Conservation (phyloP, 164 flowering plant genomes). For the Umbellularia californica region DNA sequence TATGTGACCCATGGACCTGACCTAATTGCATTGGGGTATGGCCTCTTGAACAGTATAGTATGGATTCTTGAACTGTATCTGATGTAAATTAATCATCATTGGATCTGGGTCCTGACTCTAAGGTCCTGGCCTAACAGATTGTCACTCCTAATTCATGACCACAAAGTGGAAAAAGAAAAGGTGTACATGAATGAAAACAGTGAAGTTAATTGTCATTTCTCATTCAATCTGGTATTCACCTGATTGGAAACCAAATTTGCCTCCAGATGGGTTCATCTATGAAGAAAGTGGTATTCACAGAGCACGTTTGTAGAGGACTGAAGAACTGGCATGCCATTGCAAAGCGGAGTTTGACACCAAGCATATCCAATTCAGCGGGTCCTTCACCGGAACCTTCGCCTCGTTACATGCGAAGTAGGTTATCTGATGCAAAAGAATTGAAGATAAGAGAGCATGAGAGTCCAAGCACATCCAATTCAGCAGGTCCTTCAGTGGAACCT, state of each 20-base stretch:
- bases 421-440: constrained; percentile 1
- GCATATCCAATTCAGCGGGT: constrained; percentile 7
- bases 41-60: too few species aligned
- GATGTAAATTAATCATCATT: too few species aligned
- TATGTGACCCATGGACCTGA: too few species aligned
- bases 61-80: too few species aligned
- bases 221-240: not conserved
- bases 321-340: constrained; percentile 42
- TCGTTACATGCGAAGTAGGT: constrained; percentile 7
- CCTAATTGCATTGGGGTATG: too few species aligned
- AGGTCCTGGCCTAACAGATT: too few species aligned
- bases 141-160: too few species aligned
- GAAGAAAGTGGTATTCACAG: constrained; percentile 47
- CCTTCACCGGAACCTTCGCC: constrained; percentile 3
- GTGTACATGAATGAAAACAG: too few species aligned
- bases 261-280: constrained; percentile 69
- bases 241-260: not conserved
- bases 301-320: constrained; percentile 42
- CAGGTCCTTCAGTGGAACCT: not conserved
- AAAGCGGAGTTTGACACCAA: constrained; percentile 15
- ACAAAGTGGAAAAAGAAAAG: too few species aligned
- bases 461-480: not conserved
- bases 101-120: too few species aligned
- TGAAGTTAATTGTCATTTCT: not conserved
- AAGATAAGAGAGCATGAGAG: not conserved